Evolutionary conservation across 73 alveolate species (phyloP).

Genomic region (Tetrahymena elliotti): DNA sequence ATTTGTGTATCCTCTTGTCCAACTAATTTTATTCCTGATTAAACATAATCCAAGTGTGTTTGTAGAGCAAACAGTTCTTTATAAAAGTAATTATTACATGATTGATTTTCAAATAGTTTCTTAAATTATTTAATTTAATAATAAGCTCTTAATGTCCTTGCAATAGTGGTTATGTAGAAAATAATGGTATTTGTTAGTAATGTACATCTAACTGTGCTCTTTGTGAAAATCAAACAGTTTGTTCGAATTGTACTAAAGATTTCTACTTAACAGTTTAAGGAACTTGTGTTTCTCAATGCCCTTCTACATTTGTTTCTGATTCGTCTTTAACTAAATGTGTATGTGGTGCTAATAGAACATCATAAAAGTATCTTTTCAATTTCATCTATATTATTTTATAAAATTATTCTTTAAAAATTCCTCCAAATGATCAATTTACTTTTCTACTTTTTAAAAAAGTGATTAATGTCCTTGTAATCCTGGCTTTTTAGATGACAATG

Average conservation of each 20-base stretch:
- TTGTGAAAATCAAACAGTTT: background rate
- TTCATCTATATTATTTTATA: too few relatives aligned
- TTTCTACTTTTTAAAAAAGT: background rate
- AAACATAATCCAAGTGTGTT: background rate
- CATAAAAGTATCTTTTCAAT: background rate
- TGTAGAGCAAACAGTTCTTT: background rate
- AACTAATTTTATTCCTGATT: background rate
- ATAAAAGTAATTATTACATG: too few relatives aligned
- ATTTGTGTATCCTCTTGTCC: background rate
- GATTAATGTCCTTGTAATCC: background rate
- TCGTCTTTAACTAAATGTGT: background rate
- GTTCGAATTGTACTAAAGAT: background rate
- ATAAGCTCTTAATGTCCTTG: too few relatives aligned
- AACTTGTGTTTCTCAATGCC: background rate
- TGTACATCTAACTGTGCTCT: background rate
- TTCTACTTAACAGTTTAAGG: background rate
- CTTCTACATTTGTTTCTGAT: background rate
- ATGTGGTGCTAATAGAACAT: background rate
- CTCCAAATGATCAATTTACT: too few relatives aligned
- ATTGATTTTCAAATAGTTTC: too few relatives aligned
- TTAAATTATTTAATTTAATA: too few relatives aligned
- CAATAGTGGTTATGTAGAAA: background rate
- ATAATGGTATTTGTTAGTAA: background rate
- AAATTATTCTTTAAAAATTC: too few relatives aligned
- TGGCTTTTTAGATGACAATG: background rate